phyloP scores from a whole-genome alignment of 2,329 filamentous ascomycete species.

The Ophiocordyceps unilateralis region DNA sequence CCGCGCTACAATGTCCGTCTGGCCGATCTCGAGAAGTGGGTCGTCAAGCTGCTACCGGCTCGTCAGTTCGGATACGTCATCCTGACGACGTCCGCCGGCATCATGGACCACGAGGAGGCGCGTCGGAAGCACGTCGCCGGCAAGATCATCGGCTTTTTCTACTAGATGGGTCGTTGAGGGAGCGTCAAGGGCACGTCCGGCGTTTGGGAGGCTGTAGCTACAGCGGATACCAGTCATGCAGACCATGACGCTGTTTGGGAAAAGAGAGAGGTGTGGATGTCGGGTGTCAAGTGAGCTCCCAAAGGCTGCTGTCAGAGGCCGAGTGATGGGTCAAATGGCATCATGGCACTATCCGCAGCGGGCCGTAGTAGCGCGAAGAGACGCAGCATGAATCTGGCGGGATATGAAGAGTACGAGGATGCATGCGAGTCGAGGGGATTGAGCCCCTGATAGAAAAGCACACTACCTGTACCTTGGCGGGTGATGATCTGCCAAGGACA shows the following conservation, averaged over 20 bases:
- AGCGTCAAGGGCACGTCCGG: constrained; percentile 19
- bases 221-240: not conserved
- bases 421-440: not conserved
- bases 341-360: not conserved
- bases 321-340: not conserved
- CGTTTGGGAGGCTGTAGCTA: constrained; percentile 12
- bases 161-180: constrained; percentile 39
- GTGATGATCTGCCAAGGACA: not conserved
- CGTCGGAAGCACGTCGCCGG: constrained; percentile 96
- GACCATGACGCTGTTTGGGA: not conserved
- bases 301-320: no score
- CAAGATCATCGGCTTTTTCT: constrained; percentile 99
- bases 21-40: constrained; percentile 97
- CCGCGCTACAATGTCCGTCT: constrained; percentile 99
- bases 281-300: not conserved
- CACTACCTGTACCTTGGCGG: not conserved
- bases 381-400: no score
- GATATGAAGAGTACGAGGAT: no score
- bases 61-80: constrained; percentile 99
- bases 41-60: constrained; percentile 93
- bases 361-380: no score
- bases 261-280: not conserved
- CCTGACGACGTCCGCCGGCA: constrained; percentile 96
- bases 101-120: constrained; percentile 99
- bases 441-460: not conserved